phyloP scores from a whole-genome alignment of 768 basidiomycete genomes.

The Boletus vinaceobasis region DNA sequence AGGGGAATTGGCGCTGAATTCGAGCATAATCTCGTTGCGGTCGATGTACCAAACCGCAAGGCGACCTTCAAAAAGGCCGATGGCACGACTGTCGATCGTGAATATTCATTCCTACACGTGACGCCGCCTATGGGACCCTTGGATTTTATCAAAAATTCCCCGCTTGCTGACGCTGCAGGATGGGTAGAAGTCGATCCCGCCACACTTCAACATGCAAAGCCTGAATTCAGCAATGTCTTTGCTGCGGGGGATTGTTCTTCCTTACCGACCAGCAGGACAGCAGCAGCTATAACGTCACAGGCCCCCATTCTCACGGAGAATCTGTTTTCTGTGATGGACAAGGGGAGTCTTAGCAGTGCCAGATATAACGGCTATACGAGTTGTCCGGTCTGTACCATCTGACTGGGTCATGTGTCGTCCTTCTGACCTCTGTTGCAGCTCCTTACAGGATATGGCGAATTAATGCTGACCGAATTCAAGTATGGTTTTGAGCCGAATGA shows the following conservation, averaged over 20 bases:
- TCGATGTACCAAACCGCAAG: constrained; percentile 66
- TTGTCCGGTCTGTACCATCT: constrained; percentile 63
- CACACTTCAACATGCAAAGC: constrained; percentile 83
- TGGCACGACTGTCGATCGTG: constrained; percentile 62
- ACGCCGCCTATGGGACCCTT: constrained; percentile 91
- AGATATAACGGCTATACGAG: constrained; percentile 87
- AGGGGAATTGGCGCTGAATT: constrained; percentile 83
- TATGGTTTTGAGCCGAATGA: constrained; percentile 89
- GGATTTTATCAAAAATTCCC: constrained; percentile 72
- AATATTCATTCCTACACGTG: constrained; percentile 82
- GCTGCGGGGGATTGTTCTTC: constrained; percentile 90
- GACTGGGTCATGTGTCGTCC: not conserved
- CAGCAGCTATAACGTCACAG: constrained; percentile 89
- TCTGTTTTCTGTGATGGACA: constrained; percentile 69
- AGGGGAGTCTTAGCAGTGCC: constrained; percentile 65
- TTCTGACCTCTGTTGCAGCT: constrained; percentile 42
- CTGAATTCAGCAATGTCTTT: constrained; percentile 78
- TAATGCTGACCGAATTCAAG: constrained; percentile 92
- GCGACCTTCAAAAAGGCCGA: constrained; percentile 86
- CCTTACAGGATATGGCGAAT: constrained; percentile 74
- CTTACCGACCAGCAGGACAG: constrained; percentile 93
- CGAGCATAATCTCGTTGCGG: constrained; percentile 73
- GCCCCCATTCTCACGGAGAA: constrained; percentile 91
- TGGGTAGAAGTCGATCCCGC: constrained; percentile 86
- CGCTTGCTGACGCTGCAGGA: constrained; percentile 76